These are phyloP conservation scores for Pinus taeda DNA, from an alignment of 75 land plant genomes.

Conservation along the genomic window DNA sequence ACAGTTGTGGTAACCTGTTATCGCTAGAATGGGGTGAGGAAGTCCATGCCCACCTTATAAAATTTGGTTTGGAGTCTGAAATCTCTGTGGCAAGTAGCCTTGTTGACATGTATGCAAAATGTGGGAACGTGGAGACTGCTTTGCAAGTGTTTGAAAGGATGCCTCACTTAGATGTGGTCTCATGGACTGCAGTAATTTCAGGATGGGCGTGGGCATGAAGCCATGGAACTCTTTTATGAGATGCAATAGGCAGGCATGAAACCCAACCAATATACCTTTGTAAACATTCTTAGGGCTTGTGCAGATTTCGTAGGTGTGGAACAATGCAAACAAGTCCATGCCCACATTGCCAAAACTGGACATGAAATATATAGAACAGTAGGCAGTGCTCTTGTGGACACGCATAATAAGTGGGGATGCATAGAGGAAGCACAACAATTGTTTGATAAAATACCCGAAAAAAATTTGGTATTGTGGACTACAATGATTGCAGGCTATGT, in stretches of 20 bases:
- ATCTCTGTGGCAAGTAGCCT: slow-evolving; percentile 13
- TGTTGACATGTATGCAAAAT: slow-evolving; percentile 36
- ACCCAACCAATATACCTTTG: slow-evolving; percentile 14
- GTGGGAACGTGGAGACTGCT: slow-evolving; percentile 24
- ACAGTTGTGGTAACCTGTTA: slow-evolving; percentile 1
- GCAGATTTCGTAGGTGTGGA: slow-evolving; percentile 6
- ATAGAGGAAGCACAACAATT: slow-evolving; percentile 15
- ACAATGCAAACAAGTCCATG: slow-evolving; percentile 11
- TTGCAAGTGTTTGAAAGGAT: slow-evolving; percentile 6
- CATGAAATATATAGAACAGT: slow-evolving; percentile 8
- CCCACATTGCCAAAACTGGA: slow-evolving; percentile 14
- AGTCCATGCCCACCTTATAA: background rate
- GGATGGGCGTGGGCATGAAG: slow-evolving; percentile 15
- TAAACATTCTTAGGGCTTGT: slow-evolving; percentile 12
- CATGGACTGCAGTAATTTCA: slow-evolving; percentile 18
- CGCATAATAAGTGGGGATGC: slow-evolving; percentile 35
- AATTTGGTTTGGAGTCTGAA: background rate
- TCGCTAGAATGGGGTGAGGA: background rate
- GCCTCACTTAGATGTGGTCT: slow-evolving; percentile 19
- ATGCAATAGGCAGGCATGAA: slow-evolving; percentile 18
- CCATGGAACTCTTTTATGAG: slow-evolving; percentile 14
- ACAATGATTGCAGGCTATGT: slow-evolving; percentile 36
- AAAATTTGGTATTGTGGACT: slow-evolving; percentile 48
- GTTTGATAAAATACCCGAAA: slow-evolving; percentile 21
- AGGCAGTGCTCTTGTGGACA: slow-evolving; percentile 28